Evolutionary conservation across 495 filamentous ascomycete species (phyloP).

Genomic region (Tuber calosporum): DNA sequence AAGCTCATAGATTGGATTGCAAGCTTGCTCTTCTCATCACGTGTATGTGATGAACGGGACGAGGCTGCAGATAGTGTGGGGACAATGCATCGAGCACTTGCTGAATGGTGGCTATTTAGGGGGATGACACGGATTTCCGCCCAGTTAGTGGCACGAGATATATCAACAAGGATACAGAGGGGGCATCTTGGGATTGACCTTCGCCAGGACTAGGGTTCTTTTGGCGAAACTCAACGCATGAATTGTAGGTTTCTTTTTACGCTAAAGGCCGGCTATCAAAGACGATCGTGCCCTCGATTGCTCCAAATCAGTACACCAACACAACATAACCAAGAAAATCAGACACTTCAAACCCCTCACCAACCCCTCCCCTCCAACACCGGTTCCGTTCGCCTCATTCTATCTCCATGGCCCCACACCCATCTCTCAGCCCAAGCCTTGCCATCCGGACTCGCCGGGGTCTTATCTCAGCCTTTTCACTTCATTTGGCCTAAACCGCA

Average conservation of each 20-base stretch:
- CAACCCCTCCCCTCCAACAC: constrained; percentile 28
- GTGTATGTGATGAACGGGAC: constrained; percentile 42
- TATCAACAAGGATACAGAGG: constrained; percentile 37
- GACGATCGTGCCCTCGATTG: constrained; percentile 31
- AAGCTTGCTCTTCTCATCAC: constrained; percentile 39
- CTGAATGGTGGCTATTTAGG: constrained; percentile 42
- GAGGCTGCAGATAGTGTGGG: constrained; percentile 38
- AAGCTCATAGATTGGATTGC: constrained; percentile 41
- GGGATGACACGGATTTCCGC: constrained; percentile 31
- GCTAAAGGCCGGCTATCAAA: constrained; percentile 37
- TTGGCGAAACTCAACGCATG: constrained; percentile 37
- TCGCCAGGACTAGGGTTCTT: constrained; percentile 33
- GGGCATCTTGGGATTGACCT: constrained; percentile 36
- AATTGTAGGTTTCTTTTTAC: constrained; percentile 41
- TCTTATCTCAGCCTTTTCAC: constrained; percentile 37
- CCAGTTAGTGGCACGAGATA: constrained; percentile 41
- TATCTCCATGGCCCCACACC: constrained; percentile 34
- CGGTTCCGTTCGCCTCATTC: constrained; percentile 40
- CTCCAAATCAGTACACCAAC: constrained; percentile 41
- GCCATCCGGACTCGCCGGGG: constrained; percentile 27
- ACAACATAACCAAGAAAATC: constrained; percentile 37
- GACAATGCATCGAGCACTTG: constrained; percentile 38
- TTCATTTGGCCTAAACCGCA: constrained; percentile 30
- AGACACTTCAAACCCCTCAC: constrained; percentile 41
- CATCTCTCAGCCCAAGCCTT: constrained; percentile 39